phyloP scores from a whole-genome alignment of 1,284 basidiomycete species.

The Microbotryum saponariae region DNA sequence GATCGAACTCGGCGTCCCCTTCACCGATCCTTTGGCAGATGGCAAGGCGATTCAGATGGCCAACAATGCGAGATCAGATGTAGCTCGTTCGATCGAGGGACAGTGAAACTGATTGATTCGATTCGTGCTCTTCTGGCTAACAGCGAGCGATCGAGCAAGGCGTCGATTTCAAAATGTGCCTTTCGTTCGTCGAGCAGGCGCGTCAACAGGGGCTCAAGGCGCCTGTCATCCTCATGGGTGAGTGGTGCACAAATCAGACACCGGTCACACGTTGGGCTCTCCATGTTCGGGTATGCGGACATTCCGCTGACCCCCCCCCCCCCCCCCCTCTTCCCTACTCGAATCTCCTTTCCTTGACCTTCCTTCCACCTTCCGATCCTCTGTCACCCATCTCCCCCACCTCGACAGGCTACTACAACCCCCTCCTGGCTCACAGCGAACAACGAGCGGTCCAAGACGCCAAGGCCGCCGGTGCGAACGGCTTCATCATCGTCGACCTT shows the following conservation, averaged over 20 bases:
- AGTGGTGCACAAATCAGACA: slow-evolving; percentile 26
- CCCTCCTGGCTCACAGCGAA: slow-evolving; percentile 88
- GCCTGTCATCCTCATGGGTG: slow-evolving; percentile 90
- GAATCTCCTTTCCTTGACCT: not conserved
- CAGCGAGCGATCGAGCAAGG: slow-evolving; percentile 75
- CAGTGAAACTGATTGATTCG: not conserved
- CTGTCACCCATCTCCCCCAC: not conserved
- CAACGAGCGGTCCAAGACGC: slow-evolving; percentile 86
- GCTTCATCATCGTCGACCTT: slow-evolving; percentile 95
- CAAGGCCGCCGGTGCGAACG: slow-evolving; percentile 81
- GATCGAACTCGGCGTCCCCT: slow-evolving; percentile 92
- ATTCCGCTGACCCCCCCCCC: slow-evolving; percentile 18
- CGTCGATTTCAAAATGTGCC: slow-evolving; percentile 65
- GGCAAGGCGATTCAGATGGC: slow-evolving; percentile 78
- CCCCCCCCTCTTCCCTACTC: not conserved
- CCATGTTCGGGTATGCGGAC: not conserved
- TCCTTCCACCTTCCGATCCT: not conserved
- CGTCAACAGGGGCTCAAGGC: slow-evolving; percentile 69
- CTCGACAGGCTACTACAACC: slow-evolving; percentile 83
- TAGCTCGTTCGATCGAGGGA: not conserved
- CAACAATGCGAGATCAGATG: slow-evolving; percentile 62
- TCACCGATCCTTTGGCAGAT: slow-evolving; percentile 94
- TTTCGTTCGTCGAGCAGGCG: slow-evolving; percentile 71
- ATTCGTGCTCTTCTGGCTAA: not conserved
- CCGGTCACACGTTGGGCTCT: not conserved